phyloP scores from a whole-genome alignment of 805 yeast genomes.

The Kodamaea restingae region DNA sequence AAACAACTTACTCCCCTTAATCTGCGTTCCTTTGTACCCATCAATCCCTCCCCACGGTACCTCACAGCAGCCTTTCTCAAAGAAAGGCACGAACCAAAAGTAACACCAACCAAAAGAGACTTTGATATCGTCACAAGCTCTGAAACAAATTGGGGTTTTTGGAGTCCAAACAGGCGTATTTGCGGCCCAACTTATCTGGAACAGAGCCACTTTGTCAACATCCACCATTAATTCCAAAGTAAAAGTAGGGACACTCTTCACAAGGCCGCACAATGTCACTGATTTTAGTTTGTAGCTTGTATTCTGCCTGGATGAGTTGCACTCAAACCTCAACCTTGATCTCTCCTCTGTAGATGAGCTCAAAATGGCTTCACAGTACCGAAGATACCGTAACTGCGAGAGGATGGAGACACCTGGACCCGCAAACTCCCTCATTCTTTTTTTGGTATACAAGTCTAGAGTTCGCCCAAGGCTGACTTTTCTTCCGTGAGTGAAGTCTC shows the following conservation, averaged over 20 bases:
- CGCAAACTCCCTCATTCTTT: conserved; percentile 53
- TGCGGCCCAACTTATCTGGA: background rate
- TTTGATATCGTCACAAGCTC: conserved; percentile 1
- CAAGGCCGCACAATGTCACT: background rate
- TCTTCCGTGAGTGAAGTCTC: conserved; percentile 5
- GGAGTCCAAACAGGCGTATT: background rate
- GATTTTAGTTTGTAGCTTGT: background rate
- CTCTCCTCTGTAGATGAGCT: background rate
- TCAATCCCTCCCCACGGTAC: conserved; percentile 47
- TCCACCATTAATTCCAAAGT: background rate
- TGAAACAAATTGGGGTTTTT: background rate
- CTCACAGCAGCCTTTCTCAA: conserved; percentile 16
- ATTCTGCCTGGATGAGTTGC: background rate
- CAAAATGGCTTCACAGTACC: conserved; percentile 43
- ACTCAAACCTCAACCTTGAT: background rate
- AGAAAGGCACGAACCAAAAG: conserved; percentile 28
- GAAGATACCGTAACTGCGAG: conserved; percentile 65
- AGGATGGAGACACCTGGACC: conserved; percentile 67
- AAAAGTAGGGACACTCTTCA: background rate
- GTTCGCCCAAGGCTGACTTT: conserved; percentile 41
- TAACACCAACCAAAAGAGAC: conserved; percentile 16
- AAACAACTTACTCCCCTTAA: conserved; percentile 51
- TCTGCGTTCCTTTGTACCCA: conserved; percentile 61
- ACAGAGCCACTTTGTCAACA: background rate
- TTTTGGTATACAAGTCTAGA: conserved; percentile 46